These are phyloP conservation scores for Leishmania arabica DNA, from an alignment of 208 protist species.

Conservation along the genomic window DNA sequence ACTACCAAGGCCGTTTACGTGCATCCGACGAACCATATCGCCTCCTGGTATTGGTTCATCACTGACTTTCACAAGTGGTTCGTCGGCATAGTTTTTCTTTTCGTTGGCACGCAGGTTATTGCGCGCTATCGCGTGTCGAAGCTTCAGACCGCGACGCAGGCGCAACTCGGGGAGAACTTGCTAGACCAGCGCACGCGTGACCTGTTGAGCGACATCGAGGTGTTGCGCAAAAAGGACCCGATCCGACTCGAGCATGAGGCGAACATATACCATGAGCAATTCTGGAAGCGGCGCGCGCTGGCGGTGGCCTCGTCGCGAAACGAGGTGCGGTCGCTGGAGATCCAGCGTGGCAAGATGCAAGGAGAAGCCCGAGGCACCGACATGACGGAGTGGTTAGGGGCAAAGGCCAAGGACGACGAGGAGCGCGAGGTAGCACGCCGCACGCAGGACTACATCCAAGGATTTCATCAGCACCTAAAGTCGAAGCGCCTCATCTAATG, in stretches of 20 bases:
- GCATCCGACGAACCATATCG: slow-evolving; percentile 85
- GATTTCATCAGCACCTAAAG: slow-evolving; percentile 91
- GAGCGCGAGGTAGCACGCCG: slow-evolving; percentile 84
- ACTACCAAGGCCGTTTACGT: slow-evolving; percentile 89
- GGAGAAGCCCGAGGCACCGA: slow-evolving; percentile 81
- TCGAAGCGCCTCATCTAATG: slow-evolving; percentile 83
- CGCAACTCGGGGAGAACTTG: slow-evolving; percentile 86
- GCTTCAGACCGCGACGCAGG: slow-evolving; percentile 74
- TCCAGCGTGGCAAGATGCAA: slow-evolving; percentile 71
- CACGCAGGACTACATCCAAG: slow-evolving; percentile 91
- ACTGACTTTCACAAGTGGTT: slow-evolving; percentile 91
- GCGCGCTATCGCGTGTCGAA: slow-evolving; percentile 81
- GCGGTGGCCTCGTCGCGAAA: slow-evolving; percentile 51
- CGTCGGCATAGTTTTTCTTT: slow-evolving; percentile 70
- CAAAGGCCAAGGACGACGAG: slow-evolving; percentile 89
- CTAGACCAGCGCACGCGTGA: slow-evolving; percentile 86
- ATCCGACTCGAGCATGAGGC: slow-evolving; percentile 87
- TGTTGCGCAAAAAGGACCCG: slow-evolving; percentile 83
- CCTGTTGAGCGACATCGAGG: slow-evolving; percentile 82
- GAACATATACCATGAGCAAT: slow-evolving; percentile 87
- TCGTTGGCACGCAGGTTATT: slow-evolving; percentile 80
- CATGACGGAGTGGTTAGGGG: slow-evolving; percentile 90
- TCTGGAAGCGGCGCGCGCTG: slow-evolving; percentile 85
- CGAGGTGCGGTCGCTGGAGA: slow-evolving; percentile 67
- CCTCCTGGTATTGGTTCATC: slow-evolving; percentile 90